Base-by-base conservation (phyloP, 345 rosid genomes). In the Erodium maritimum region DNA sequence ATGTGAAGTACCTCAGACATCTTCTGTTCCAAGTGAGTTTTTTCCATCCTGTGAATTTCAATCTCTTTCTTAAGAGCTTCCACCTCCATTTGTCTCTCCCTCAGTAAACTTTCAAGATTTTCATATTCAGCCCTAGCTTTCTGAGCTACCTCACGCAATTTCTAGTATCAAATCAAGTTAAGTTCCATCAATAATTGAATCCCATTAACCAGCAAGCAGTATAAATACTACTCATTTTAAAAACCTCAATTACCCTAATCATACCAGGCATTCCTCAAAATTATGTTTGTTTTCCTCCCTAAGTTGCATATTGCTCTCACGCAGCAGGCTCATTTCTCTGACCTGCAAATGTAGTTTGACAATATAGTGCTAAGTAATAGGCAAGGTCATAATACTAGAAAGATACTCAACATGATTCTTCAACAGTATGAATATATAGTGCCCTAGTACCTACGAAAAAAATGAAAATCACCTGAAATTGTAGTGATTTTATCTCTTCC, bases 261-360 rank as follows among this genome's bases (percentile, higher is more conserved):
- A 54, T 67, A 93, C 97, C 91, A 85, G 90, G 74, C 96, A 85
- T 73, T 89, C 97, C 71, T 85, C 95, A 68, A 93, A 89, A 82
- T 87, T 93, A 74, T 93, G 84, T 75, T 81, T 93, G 74, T 89
- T 93, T 80, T 93, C 99, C 71, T 89, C 99, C 69, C 95, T 85
- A 59, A 93, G 87, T 68, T 93, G 99, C 75, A 85, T 61, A 66
- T 93, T 89, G 80, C 94, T 93, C 78, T 89, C 99, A 42, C 95
- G 97, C 67, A 93, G 90, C 67, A 89, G 73, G 73, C 77, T 93
- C 76, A 87, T 73, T 75, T 93, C 99, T 71, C 82, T 77, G 60
- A 87, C 83, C 99, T 93, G 79, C 61, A 69, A 21, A 63, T 45
- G 58, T 42, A 60, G 58, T 57, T 56, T 17, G 17, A 37, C 12